Evolutionary conservation across 352 stramenopile genomes (phyloP), one percentile per base, ranked within the genome.

Genomic region (Phytophthora hybrid): DNA sequence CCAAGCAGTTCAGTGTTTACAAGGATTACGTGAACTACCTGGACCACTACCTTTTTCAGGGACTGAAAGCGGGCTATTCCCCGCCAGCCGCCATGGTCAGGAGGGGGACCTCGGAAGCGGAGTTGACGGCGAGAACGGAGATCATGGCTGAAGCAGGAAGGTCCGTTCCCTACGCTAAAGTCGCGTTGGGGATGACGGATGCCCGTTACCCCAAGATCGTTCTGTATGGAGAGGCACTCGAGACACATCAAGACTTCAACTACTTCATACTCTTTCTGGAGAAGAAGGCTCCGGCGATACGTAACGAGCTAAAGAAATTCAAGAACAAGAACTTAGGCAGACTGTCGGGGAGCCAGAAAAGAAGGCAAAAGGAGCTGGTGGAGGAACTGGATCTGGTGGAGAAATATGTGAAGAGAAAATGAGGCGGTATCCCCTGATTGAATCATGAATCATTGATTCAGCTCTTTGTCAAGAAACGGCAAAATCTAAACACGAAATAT

Each of bases 101-200:
- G 5, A 18, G 16, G 18, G 47, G 19, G 47, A 1, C 19, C 19
- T 29, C 47, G 9, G 19, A 54, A 14, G 47, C 47, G 47, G 47
- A 54, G 10, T 18, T 29, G n/a, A 29, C 19, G 19, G 47, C 47
- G 19, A 54, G 47, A 31, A 31, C 47, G n/a, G 47, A 14, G 47
- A 54, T 54, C 47, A 54, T 54, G 47, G 47, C 47, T 16, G 47
- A 31, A 18, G 47, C 47, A 31, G 19, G 47, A 54, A 54, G 47
- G 9, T 7, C 47, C 19, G 47, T 13, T 26, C 9, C 11, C 8
- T 54, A 54, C 47, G 47, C 47, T 4, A 54, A 54, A 29, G 16
- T 54, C n/a, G 47, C 19, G 10, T 8, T 54, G 10, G 18, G 47
- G 19, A 18, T 54, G 47, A 29, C 18, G 18, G 44, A 49, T 19